Evolutionary conservation across 768 basidiomycete species (phyloP).

Genomic region (Podaxis carcinomalis): DNA sequence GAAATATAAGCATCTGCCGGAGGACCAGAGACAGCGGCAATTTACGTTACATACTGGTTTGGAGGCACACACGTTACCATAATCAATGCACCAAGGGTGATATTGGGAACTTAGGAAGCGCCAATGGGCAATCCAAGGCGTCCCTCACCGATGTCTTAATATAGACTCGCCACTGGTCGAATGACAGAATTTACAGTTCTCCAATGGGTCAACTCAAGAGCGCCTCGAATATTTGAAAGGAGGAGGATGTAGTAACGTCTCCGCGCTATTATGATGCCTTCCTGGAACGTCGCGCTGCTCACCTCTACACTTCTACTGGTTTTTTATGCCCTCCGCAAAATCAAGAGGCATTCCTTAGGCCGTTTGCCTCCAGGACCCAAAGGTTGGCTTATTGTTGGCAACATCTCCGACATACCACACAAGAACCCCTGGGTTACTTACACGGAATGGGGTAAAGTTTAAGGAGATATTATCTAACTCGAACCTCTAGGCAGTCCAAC

Average conservation of each 20-base stretch:
- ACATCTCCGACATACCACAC: constrained; percentile 25
- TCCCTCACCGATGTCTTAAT: no score
- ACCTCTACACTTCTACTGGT: background rate
- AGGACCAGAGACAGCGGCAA: no score
- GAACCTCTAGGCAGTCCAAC: constrained; percentile 30
- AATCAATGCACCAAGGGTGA: no score
- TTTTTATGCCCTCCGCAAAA: background rate
- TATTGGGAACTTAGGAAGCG: no score
- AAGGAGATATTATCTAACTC: constrained; percentile 26
- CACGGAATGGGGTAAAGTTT: constrained; percentile 25
- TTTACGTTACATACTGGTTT: no score
- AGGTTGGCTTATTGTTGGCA: constrained; percentile 30
- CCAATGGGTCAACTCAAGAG: background rate
- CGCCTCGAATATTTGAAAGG: background rate
- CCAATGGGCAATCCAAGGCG: no score
- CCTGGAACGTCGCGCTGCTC: background rate
- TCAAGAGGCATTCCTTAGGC: background rate
- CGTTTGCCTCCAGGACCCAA: constrained; percentile 30
- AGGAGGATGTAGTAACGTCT: background rate
- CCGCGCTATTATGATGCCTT: background rate
- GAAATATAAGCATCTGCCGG: no score
- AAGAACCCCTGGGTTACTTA: constrained; percentile 27
- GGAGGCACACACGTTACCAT: no score
- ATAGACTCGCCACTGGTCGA: no score
- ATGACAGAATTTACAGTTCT: background rate